These are phyloP conservation scores for Hylodesmum podocarpum DNA, from an alignment of 306 rosid genomes.

Conservation along the genomic window DNA sequence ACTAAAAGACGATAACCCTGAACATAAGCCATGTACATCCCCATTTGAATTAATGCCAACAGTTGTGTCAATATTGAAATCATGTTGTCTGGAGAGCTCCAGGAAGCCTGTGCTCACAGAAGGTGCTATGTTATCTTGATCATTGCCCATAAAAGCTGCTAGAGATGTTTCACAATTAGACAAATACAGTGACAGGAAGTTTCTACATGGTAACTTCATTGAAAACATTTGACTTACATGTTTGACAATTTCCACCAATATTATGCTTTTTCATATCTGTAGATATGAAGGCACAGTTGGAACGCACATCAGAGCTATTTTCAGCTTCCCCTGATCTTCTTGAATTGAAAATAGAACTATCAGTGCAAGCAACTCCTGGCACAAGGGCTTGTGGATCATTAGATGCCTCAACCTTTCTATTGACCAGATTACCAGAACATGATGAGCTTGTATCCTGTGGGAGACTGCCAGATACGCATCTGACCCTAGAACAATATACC, in stretches of 20 bases:
- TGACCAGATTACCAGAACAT: slow-evolving; percentile 22
- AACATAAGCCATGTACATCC: slow-evolving; percentile 38
- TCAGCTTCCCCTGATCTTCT: slow-evolving; percentile 30
- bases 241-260: slow-evolving; percentile 31
- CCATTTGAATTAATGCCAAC: slow-evolving; percentile 13
- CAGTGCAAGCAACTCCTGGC: slow-evolving; percentile 20
- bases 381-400: slow-evolving; percentile 28
- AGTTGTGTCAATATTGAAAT: slow-evolving; percentile 26
- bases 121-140: slow-evolving; percentile 27
- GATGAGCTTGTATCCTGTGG: slow-evolving; percentile 17
- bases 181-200: slow-evolving; percentile 21
- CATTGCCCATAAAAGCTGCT: slow-evolving; percentile 29
- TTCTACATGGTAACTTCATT: slow-evolving; percentile 22
- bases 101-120: slow-evolving; percentile 8
- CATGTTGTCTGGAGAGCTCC: slow-evolving; percentile 21
- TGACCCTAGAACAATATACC: slow-evolving; percentile 35
- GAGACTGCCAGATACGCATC: slow-evolving; percentile 42
- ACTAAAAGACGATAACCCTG: slow-evolving; percentile 37
- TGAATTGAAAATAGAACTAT: slow-evolving; percentile 24
- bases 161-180: slow-evolving; percentile 30
- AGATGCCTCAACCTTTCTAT: slow-evolving; percentile 31
- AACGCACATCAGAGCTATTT: slow-evolving; percentile 12
- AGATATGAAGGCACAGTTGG: slow-evolving; percentile 15
- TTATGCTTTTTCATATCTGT: slow-evolving; percentile 19
- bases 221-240: slow-evolving; percentile 29